Percentiles rank a stretch among this genome's conserved stretches.
These are phyloP conservation scores for Backusella luteola DNA, from an alignment of 192 early-diverging fungal genomes.

Conservation along the genomic window DNA sequence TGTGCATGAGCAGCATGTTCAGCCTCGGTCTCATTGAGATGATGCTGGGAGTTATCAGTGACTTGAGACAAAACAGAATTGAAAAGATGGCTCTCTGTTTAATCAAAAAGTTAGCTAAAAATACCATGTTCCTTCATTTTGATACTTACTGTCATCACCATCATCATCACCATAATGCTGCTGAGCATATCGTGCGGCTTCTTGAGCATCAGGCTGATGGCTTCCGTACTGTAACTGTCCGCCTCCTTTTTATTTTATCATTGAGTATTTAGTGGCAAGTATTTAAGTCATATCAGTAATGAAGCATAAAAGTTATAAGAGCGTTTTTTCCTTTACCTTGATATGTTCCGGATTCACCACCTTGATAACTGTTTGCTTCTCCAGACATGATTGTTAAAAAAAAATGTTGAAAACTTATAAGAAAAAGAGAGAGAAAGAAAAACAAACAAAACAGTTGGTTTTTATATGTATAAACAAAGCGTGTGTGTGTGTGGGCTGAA, in stretches of 20 bases:
- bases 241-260: not conserved
- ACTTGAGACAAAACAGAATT: constrained; percentile 19
- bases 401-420: not conserved
- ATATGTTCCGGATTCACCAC: not conserved
- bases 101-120: not conserved
- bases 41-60: constrained; percentile 6
- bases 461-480: not conserved
- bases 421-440: not conserved
- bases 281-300: not conserved
- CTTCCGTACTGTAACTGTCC: not conserved
- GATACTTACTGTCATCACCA: constrained; percentile 11
- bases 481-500: not conserved
- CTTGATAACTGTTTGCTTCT: constrained; percentile 16
- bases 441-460: not conserved
- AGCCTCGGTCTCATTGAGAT: constrained; percentile 17
- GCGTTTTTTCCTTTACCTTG: constrained; percentile 11
- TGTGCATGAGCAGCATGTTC: constrained; percentile 24
- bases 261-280: not conserved
- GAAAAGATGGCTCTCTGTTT: constrained; percentile 10
- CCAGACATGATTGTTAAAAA: constrained; percentile 3
- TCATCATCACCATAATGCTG: constrained; percentile 24
- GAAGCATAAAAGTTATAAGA: not conserved
- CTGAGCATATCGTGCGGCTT: constrained; percentile 23
- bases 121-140: not conserved
- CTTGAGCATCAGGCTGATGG: constrained; percentile 19